Conservation (phyloP, 2,329 filamentous ascomycete genomes). For the Trichoderma hamatum region DNA sequence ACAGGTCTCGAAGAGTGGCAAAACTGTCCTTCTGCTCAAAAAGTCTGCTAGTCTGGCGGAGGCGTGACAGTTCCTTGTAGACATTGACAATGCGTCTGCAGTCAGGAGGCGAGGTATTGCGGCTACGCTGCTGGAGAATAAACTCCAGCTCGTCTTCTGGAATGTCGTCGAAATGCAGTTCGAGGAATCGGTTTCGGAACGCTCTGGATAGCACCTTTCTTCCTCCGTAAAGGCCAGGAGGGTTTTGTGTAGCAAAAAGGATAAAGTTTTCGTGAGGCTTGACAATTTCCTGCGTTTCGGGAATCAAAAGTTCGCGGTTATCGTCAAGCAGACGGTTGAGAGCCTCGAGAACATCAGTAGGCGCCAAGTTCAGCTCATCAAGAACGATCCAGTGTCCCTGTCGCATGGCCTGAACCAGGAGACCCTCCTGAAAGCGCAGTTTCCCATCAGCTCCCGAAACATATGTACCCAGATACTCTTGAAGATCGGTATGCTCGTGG, state of each 20-base stretch:
- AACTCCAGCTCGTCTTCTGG: conserved; percentile 90
- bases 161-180: conserved; percentile 97
- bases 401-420: conserved; percentile 88
- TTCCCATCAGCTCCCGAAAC: conserved; percentile 83
- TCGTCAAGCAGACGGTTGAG: conserved; percentile 95
- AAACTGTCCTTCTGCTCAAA: conserved; percentile 99
- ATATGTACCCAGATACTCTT: conserved; percentile 96
- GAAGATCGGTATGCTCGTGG: conserved; percentile 96
- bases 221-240: conserved; percentile 91
- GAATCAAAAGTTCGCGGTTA: conserved; percentile 92
- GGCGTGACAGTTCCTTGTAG: conserved; percentile 86
- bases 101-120: conserved; percentile 86
- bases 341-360: conserved; percentile 94
- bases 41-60: conserved; percentile 85
- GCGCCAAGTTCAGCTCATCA: conserved; percentile 94
- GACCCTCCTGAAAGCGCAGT: conserved; percentile 87
- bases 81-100: conserved; percentile 89
- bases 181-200: conserved; percentile 94
- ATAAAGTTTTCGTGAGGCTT: conserved; percentile 94
- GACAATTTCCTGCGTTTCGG: conserved; percentile 93
- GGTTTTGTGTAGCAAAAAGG: conserved; percentile 97
- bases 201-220: conserved; percentile 90
- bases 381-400: conserved; percentile 98
- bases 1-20: conserved; percentile 92
- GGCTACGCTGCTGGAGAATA: conserved; percentile 85